Percentiles rank a stretch among this genome's conserved stretches.
Evolutionary conservation across 1,284 basidiomycete genomes (phyloP).

Genomic region (Inonotus hispidus): DNA sequence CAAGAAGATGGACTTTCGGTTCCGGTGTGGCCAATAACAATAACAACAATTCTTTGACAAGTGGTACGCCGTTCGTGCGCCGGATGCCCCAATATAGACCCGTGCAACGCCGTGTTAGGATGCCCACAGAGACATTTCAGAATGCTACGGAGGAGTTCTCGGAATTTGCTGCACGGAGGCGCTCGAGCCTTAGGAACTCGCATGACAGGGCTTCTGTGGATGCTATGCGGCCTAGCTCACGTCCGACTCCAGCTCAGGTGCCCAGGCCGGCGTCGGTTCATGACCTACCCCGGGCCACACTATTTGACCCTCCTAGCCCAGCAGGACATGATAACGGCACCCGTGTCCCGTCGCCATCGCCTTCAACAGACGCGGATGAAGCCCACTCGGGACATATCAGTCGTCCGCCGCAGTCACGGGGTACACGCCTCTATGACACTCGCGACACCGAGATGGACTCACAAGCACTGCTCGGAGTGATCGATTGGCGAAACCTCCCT

Average conservation of each 20-base stretch:
- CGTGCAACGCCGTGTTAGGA: conserved; percentile 7
- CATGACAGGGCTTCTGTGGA: not conserved
- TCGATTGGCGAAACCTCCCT: not conserved
- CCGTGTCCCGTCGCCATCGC: not conserved
- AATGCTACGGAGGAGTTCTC: conserved; percentile 16
- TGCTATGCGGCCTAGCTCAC: not conserved
- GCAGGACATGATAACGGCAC: not conserved
- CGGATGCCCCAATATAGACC: conserved; percentile 6
- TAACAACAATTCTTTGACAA: not conserved
- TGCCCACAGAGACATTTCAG: no score
- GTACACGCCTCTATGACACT: not conserved
- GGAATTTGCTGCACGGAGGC: conserved; percentile 19
- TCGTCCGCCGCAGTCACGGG: not conserved
- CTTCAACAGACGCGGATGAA: conserved; percentile 3
- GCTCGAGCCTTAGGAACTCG: conserved; percentile 8
- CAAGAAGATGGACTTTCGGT: conserved; percentile 2
- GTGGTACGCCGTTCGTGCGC: conserved; percentile 7
- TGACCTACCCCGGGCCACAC: conserved; percentile 8
- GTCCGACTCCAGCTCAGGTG: not conserved
- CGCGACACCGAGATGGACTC: not conserved
- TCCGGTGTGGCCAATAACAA: not conserved
- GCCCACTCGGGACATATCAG: not conserved
- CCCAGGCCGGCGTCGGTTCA: not conserved
- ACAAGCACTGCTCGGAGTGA: not conserved
- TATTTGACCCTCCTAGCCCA: conserved; percentile 16